Percentiles rank a stretch among this genome's conserved stretches.
Evolutionary conservation across 768 basidiomycete species (phyloP).

Genomic region (Auricularia cornea): DNA sequence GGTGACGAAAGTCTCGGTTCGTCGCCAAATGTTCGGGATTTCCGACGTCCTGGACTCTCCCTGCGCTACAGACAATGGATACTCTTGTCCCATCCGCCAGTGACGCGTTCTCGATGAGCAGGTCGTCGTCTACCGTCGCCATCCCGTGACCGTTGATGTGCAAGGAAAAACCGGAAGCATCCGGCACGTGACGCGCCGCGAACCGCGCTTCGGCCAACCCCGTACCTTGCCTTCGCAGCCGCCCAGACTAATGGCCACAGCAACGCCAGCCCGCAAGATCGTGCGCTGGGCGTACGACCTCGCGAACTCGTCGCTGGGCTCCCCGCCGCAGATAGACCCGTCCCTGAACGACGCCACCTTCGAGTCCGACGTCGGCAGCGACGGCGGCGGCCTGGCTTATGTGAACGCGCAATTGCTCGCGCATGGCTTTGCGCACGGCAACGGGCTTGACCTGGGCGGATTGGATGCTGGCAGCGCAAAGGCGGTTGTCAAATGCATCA

Average conservation of each 20-base stretch:
- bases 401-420: constrained; percentile 76
- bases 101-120: not conserved
- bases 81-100: not conserved
- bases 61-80: not conserved
- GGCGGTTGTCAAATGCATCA: constrained; percentile 60
- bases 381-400: constrained; percentile 27
- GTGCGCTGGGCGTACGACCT: constrained; percentile 8
- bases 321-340: not conserved
- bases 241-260: not conserved
- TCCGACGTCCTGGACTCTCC: not conserved
- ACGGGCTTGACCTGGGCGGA: constrained; percentile 63
- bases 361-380: constrained; percentile 9
- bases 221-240: not conserved
- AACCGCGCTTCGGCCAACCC: no score
- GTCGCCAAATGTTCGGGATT: not conserved
- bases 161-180: no score
- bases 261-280: not conserved
- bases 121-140: not conserved
- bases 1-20: not conserved
- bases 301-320: not conserved
- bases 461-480: constrained; percentile 48
- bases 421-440: constrained; percentile 61
- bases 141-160: not conserved
- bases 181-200: not conserved
- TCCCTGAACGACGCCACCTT: not conserved